Evolutionary conservation across 75 land plant species (phyloP).

Genomic region (Pseudotsuga menziesii): DNA sequence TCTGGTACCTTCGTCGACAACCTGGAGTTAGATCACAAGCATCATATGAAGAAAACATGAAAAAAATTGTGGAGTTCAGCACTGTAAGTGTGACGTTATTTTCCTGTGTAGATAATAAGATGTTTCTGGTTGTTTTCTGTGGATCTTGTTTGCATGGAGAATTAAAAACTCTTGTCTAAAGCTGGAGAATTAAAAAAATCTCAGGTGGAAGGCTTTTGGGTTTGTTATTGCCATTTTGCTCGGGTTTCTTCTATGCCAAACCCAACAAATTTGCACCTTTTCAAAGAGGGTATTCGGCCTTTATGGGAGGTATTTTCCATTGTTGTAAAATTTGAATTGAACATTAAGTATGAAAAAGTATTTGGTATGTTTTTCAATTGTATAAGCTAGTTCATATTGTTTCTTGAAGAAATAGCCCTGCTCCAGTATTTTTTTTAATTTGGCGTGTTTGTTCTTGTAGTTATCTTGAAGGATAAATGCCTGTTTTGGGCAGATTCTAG

Average conservation of each 20-base stretch:
- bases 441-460: too few relatives aligned
- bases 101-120: not conserved
- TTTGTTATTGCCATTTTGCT: conserved; percentile 92
- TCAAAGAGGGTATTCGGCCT: conserved; percentile 98
- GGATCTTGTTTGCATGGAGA: not conserved
- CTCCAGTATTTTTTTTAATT: too few relatives aligned
- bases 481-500: not conserved
- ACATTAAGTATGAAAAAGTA: not conserved
- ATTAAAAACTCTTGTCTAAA: too few relatives aligned
- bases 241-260: conserved; percentile 79
- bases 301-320: conserved; percentile 85
- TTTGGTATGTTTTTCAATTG: not conserved
- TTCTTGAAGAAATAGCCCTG: not conserved
- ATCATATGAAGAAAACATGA: conserved; percentile 95
- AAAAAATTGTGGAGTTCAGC: conserved; percentile 93
- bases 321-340: not conserved
- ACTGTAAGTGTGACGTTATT: conserved; percentile 48
- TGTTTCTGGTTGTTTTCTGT: not conserved
- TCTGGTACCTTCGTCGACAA: conserved; percentile 96
- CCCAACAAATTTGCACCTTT: conserved; percentile 95
- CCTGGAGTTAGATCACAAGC: conserved; percentile 84
- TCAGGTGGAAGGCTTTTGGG: conserved; percentile 97
- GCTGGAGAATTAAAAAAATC: not conserved
- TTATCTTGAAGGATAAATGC: too few relatives aligned
- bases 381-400: not conserved